Percentiles rank a stretch among this genome's conserved stretches.
Conservation (phyloP, 139 green algal genomes). For the Chlorella sp. region DNA sequence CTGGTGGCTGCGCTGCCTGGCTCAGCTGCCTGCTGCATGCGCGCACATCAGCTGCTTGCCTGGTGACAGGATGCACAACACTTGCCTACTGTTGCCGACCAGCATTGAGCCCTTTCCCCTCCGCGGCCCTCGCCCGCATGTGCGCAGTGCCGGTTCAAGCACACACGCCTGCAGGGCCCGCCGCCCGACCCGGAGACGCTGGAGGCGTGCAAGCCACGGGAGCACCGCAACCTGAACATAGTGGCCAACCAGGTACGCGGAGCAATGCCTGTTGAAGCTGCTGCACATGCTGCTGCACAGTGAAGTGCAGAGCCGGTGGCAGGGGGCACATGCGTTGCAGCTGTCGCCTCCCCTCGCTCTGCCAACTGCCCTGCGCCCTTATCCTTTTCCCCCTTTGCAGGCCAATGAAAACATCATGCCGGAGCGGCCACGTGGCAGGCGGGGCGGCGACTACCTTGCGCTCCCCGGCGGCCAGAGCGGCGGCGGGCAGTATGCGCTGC, state of each 20-base stretch:
- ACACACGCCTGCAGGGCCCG: conserved; percentile 83
- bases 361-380: too few species aligned
- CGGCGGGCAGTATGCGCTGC: not conserved
- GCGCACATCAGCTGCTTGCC: too few species aligned
- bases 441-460: not conserved
- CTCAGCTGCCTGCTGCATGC: too few species aligned
- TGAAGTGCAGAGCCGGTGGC: too few species aligned
- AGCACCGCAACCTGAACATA: conserved; percentile 82
- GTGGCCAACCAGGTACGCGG: conserved; percentile 69
- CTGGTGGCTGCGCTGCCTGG: not conserved
- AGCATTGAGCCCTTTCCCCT: too few species aligned
- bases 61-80: not conserved
- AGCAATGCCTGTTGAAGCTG: too few species aligned
- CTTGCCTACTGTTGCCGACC: not conserved
- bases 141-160: conserved; percentile 89
- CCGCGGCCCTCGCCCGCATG: not conserved
- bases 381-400: too few species aligned
- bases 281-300: too few species aligned
- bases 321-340: too few species aligned
- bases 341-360: too few species aligned
- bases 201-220: conserved; percentile 83
- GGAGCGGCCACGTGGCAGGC: not conserved
- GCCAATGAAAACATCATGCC: conserved; percentile 69
- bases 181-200: conserved; percentile 71
- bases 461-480: not conserved